Percentiles rank a stretch among this genome's conserved stretches.
phyloP scores from a whole-genome alignment of 2,329 filamentous ascomycete species.

The Gyromitra esculenta region DNA sequence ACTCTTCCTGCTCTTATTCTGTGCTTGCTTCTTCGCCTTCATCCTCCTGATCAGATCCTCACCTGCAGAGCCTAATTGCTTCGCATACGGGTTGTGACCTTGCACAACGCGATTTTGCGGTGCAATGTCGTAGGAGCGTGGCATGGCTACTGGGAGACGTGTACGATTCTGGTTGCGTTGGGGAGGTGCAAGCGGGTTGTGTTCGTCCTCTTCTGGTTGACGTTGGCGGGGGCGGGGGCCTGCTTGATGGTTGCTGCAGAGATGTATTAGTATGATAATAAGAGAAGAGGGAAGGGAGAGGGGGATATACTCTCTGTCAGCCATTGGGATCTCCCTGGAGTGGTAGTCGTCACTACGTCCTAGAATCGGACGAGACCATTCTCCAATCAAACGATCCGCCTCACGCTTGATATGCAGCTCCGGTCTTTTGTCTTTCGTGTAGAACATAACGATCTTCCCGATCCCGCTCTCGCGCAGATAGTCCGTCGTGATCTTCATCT shows the following conservation, averaged over 20 bases:
- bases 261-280: constrained; percentile 4
- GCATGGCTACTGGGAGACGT: constrained; percentile 56
- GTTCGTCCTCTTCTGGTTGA: constrained; percentile 51
- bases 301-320: constrained; percentile 39
- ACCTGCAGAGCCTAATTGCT: constrained; percentile 56
- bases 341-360: constrained; percentile 92
- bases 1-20: constrained; percentile 52
- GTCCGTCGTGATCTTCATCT: constrained; percentile 90
- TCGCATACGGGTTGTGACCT: constrained; percentile 52
- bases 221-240: constrained; percentile 31
- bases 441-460: constrained; percentile 95
- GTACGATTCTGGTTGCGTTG: constrained; percentile 57
- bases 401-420: constrained; percentile 90
- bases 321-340: constrained; percentile 51
- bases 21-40: constrained; percentile 56
- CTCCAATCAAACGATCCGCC: constrained; percentile 88
- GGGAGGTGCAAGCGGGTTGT: constrained; percentile 56
- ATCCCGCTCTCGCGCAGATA: constrained; percentile 88
- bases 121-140: constrained; percentile 57
- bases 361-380: constrained; percentile 94
- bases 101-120: constrained; percentile 52
- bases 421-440: constrained; percentile 91
- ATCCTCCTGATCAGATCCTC: constrained; percentile 57
- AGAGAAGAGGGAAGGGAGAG: constrained; percentile 6
- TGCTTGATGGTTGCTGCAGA: neutral